Evolutionary conservation across 78 protist genomes (phyloP).

Genomic region (Cyanophora paradoxa): DNA sequence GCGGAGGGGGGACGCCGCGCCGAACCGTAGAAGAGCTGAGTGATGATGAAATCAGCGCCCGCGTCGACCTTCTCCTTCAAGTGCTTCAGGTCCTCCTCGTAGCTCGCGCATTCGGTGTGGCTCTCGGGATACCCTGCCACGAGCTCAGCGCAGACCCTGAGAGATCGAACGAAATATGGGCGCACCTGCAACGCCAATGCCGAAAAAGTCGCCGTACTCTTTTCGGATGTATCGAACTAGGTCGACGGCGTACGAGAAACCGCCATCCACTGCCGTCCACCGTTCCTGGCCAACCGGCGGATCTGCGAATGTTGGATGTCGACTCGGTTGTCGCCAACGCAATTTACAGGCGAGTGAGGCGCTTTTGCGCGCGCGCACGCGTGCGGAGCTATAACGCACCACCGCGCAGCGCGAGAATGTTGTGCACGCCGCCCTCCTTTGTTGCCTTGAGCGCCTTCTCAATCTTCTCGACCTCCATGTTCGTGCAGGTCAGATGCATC

Average conservation of each 20-base stretch:
- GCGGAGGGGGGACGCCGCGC: no score
- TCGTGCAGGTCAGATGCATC: constrained; percentile 89
- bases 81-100: constrained; percentile 40
- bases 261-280: constrained; percentile 66
- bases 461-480: constrained; percentile 50
- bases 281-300: constrained; percentile 72
- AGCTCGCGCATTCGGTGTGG: constrained; percentile 57
- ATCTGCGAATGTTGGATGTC: constrained; percentile 53
- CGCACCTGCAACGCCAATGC: constrained; percentile 85
- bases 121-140: constrained; percentile 90
- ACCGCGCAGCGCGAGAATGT: constrained; percentile 87
- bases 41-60: constrained; percentile 91
- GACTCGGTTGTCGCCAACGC: not conserved
- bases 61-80: constrained; percentile 86
- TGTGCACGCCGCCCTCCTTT: constrained; percentile 65
- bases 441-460: constrained; percentile 46
- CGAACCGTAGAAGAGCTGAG: constrained; percentile 78
- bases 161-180: not conserved
- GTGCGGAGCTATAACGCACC: not conserved
- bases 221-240: constrained; percentile 73
- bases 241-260: constrained; percentile 78
- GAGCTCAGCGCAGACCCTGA: not conserved
- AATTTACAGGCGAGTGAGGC: no score
- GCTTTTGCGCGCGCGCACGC: no score
- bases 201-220: constrained; percentile 79